phyloP scores from a whole-genome alignment of 2,329 filamentous ascomycete species.

The Cryphonectria japonica region DNA sequence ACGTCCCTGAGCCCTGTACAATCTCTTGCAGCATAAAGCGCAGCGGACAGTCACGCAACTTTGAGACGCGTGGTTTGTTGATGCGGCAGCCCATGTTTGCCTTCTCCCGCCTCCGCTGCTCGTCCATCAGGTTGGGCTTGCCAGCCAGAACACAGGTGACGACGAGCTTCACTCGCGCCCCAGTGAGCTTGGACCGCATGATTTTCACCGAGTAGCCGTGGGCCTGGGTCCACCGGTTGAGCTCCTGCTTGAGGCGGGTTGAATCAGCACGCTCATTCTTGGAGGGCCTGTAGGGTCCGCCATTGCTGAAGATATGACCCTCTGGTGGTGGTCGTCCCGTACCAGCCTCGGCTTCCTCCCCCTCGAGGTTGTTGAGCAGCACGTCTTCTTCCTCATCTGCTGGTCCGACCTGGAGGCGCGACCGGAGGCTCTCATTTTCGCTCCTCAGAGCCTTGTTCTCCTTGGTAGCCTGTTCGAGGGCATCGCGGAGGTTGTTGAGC shows the following conservation, averaged over 20 bases:
- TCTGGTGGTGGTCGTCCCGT: slow-evolving; percentile 26
- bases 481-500: slow-evolving; percentile 26
- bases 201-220: slow-evolving; percentile 28
- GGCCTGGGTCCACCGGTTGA: slow-evolving; percentile 29
- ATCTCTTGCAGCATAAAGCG: slow-evolving; percentile 26
- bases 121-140: slow-evolving; percentile 16
- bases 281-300: slow-evolving; percentile 19
- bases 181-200: slow-evolving; percentile 24
- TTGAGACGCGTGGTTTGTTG: slow-evolving; percentile 24
- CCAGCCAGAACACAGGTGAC: slow-evolving; percentile 22
- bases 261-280: slow-evolving; percentile 13
- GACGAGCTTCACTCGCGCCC: slow-evolving; percentile 29
- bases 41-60: slow-evolving; percentile 25
- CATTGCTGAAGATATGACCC: slow-evolving; percentile 28
- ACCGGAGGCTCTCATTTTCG: slow-evolving; percentile 24
- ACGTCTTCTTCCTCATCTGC: slow-evolving; percentile 17
- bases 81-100: slow-evolving; percentile 16
- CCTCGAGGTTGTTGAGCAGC: slow-evolving; percentile 11
- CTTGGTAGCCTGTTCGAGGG: slow-evolving; percentile 23
- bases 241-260: slow-evolving; percentile 20
- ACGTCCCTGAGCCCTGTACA: slow-evolving; percentile 22
- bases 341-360: slow-evolving; percentile 9
- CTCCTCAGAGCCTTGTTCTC: slow-evolving; percentile 21
- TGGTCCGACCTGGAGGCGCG: slow-evolving; percentile 12
- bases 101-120: slow-evolving; percentile 16